A percentile compares a stretch with the other conserved stretches of the same genome.
These are phyloP conservation scores for Aspergillus carbonarius DNA, from an alignment of 2,329 filamentous ascomycete species.

Conservation along the genomic window DNA sequence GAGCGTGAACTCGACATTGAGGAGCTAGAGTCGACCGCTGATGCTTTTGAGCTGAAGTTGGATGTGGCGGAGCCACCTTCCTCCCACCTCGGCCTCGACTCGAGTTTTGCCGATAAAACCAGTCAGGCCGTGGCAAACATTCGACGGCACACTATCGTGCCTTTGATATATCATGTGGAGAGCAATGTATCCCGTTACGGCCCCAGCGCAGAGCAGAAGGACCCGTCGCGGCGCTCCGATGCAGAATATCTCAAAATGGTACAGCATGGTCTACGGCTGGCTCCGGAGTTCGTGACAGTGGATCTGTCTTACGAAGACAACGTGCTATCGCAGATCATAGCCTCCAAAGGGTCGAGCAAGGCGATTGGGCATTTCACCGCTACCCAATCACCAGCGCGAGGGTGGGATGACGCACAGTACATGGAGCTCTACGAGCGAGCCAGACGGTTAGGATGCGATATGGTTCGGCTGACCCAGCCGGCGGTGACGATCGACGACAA, in stretches of 20 bases:
- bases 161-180: slow-evolving; percentile 56
- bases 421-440: slow-evolving; percentile 59
- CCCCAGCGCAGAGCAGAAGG: slow-evolving; percentile 25
- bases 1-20: slow-evolving; percentile 59
- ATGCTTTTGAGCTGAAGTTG: slow-evolving; percentile 65
- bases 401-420: slow-evolving; percentile 61
- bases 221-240: slow-evolving; percentile 26
- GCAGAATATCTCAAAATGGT: slow-evolving; percentile 57
- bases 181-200: slow-evolving; percentile 20
- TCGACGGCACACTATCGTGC: slow-evolving; percentile 61
- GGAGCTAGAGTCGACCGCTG: slow-evolving; percentile 63
- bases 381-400: slow-evolving; percentile 40
- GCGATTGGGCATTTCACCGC: slow-evolving; percentile 60
- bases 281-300: slow-evolving; percentile 63
- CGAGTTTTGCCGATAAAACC: slow-evolving; percentile 50
- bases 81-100: slow-evolving; percentile 32
- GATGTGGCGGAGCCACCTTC: slow-evolving; percentile 35
- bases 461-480: slow-evolving; percentile 61
- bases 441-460: slow-evolving; percentile 58
- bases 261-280: slow-evolving; percentile 60
- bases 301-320: slow-evolving; percentile 59
- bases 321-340: slow-evolving; percentile 52
- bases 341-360: slow-evolving; percentile 56
- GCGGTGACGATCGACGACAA: slow-evolving; percentile 62
- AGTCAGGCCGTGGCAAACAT: slow-evolving; percentile 61